Conservation (phyloP, 2,329 filamentous ascomycete species). For the Didymella pinodella region DNA sequence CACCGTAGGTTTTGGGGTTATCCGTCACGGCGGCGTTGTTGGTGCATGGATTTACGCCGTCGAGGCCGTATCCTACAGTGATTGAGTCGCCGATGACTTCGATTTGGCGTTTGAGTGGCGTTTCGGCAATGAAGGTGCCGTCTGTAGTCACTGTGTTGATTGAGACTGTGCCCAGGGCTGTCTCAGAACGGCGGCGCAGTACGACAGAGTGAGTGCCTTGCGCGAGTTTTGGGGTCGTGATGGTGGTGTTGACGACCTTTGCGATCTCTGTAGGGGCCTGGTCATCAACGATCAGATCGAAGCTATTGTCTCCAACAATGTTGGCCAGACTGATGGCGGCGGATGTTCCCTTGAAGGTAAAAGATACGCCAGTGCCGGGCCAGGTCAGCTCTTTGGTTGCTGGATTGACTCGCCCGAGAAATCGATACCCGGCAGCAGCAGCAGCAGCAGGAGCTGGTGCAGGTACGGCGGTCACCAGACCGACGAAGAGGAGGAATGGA, state of each 20-base stretch:
- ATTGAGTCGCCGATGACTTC: conserved; percentile 59
- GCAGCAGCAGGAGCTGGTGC: conserved; percentile 8
- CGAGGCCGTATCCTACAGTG: conserved; percentile 56
- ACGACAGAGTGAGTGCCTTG: conserved; percentile 50
- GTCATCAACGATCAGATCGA: conserved; percentile 48
- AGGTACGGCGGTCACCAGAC: conserved; percentile 9
- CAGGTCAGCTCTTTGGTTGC: conserved; percentile 56
- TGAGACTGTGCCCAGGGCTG: conserved; percentile 45
- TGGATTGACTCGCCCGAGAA: conserved; percentile 55
- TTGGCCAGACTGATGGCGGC: conserved; percentile 48
- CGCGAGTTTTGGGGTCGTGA: conserved; percentile 43
- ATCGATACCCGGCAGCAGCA: conserved; percentile 17
- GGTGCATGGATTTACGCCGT: conserved; percentile 52
- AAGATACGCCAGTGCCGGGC: conserved; percentile 55
- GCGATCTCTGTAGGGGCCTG: conserved; percentile 31
- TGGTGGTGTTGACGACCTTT: conserved; percentile 41
- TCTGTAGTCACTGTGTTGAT: conserved; percentile 41
- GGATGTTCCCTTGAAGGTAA: conserved; percentile 53
- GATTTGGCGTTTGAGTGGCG: conserved; percentile 47
- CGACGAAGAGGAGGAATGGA: conserved; percentile 7
- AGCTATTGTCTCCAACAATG: conserved; percentile 46
- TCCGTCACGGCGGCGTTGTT: conserved; percentile 53
- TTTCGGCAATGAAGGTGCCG: conserved; percentile 34
- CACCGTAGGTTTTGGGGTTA: conserved; percentile 55
- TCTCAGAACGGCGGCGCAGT: conserved; percentile 53